These are phyloP conservation scores for Collybiopsis luxurians DNA, from an alignment of 768 basidiomycete species.

Conservation along the genomic window DNA sequence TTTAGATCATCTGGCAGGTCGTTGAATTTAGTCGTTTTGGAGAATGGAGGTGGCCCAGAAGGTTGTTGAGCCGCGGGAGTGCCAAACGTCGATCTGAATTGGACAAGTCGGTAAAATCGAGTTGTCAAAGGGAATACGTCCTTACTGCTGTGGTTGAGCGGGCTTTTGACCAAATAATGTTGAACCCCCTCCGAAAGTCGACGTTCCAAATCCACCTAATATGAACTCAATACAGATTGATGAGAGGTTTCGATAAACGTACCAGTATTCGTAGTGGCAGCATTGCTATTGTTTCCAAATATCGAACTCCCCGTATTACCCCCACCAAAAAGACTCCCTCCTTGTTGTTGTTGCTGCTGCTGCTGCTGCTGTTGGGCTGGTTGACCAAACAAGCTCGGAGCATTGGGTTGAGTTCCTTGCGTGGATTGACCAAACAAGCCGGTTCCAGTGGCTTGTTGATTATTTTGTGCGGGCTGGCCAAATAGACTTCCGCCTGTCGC, in stretches of 20 bases:
- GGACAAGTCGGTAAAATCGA: slow-evolving; percentile 8
- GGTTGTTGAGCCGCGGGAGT: slow-evolving; percentile 17
- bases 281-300: slow-evolving; percentile 23
- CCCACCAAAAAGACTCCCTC: slow-evolving; percentile 23
- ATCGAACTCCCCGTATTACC: slow-evolving; percentile 10
- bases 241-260: slow-evolving; percentile 7
- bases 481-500: slow-evolving; percentile 22
- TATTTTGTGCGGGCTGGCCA: slow-evolving; percentile 21
- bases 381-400: slow-evolving; percentile 29
- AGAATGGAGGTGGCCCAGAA: slow-evolving; percentile 37
- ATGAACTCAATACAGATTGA: too few relatives aligned
- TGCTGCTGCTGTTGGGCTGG: slow-evolving; percentile 21
- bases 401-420: slow-evolving; percentile 18
- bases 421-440: slow-evolving; percentile 18
- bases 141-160: slow-evolving; percentile 21
- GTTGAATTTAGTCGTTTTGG: slow-evolving; percentile 73
- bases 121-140: slow-evolving; percentile 22
- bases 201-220: not conserved
- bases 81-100: slow-evolving; percentile 18
- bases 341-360: slow-evolving; percentile 21
- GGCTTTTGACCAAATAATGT: slow-evolving; percentile 8
- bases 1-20: slow-evolving; percentile 73
- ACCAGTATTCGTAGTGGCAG: slow-evolving; percentile 10
- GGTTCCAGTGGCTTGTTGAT: slow-evolving; percentile 14
- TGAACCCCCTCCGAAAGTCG: not conserved